Evolutionary conservation across 73 alveolate species (phyloP), one percentile per base, ranked within the genome.

Genomic region (Blepharisma stoltei): DNA sequence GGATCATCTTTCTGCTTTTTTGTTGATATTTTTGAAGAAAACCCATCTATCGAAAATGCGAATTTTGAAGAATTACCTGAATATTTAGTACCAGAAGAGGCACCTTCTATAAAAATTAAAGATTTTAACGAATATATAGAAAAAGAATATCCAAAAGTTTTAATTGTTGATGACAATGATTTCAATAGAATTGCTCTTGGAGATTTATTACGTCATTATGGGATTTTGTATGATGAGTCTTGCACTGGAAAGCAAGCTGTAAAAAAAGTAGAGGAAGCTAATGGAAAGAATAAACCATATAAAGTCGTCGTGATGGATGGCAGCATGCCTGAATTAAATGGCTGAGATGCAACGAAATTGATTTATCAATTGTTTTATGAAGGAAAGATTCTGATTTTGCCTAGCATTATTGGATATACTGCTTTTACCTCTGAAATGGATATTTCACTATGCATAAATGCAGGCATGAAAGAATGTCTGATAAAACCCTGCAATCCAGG

Each of bases 401-500:
- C 65, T 2, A 50, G 4, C 4, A 60, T 60, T 60, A 20, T 60
- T 11, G 76, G 54, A 14, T 60, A 60, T 60, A 60, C 76, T 60
- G 76, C 76, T 60, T 60, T 23, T 60, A 18, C 41, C 0, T 11
- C 11, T 18, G 54, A 23, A 23, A 21, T 8, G 49, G 76, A 60
- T 60, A 27, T 60, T 1, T 9, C 11, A 1, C 11, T 18, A 21
- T 60, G 76, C 76, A 18, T 11, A 11, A 11, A 60, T 11, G n/a
- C 54, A 18, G 76, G 76, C 11, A 60, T 60, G 76, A 60, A 18
- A 11, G 11, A n/a, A 60, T 20, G n/a, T 4, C 70, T 60, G 48
- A 4, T 1, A 8, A 60, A 60, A 21, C 76, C 76, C 41, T 32
- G 41, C 41, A 32, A 32, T 3, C 41, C 41, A 32, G 41, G 3